These are phyloP conservation scores for Protomyces arabidopsidicola DNA, from an alignment of 1,139 yeast species.

Conservation along the genomic window DNA sequence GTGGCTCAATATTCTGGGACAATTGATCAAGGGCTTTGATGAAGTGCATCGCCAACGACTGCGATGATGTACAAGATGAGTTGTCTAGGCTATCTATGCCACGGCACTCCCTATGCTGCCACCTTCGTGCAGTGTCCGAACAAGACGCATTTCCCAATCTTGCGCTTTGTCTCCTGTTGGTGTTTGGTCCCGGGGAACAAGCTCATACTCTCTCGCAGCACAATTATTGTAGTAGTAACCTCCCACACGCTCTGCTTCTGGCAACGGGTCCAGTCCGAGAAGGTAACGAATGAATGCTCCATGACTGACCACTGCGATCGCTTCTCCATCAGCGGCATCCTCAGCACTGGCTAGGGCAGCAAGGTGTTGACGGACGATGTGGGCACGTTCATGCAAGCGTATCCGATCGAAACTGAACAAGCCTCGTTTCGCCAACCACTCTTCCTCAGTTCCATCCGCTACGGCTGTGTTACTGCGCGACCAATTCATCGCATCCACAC, in stretches of 20 bases:
- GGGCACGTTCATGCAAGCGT: background rate
- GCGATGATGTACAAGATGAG: background rate
- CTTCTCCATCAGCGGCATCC: background rate
- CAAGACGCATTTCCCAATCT: background rate
- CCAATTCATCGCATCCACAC: background rate
- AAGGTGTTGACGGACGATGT: background rate
- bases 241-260: background rate
- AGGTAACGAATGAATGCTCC: constrained; percentile 9
- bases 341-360: background rate
- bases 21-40: constrained; percentile 9
- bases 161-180: background rate
- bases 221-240: constrained; percentile 13
- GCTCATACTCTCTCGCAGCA: constrained; percentile 1
- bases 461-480: background rate
- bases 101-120: background rate
- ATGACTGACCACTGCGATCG: background rate
- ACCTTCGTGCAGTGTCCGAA: background rate
- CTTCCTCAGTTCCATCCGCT: background rate
- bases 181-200: background rate
- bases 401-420: background rate
- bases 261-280: background rate
- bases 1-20: constrained; percentile 11
- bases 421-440: background rate
- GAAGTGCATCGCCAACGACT: constrained; percentile 16
- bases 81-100: background rate